A percentile compares a stretch with the other conserved stretches of the same genome.
Evolutionary conservation across 257 asterid species (phyloP).

Genomic region (Eucommia ulmoides): DNA sequence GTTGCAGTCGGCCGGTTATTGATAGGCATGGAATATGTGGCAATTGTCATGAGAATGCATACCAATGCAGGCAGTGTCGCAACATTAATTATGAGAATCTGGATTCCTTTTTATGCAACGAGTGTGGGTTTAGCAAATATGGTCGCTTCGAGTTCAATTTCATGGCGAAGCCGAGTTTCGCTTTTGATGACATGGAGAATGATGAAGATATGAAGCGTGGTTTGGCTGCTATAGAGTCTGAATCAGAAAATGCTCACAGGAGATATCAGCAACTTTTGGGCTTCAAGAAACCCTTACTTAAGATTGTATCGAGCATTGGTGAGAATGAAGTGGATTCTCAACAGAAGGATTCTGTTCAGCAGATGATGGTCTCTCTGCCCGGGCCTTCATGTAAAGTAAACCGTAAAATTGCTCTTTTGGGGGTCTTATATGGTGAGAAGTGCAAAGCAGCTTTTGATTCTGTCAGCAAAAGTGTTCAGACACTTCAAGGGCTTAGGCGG

Average conservation of each 20-base stretch:
- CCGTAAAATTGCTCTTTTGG: slow-evolving; percentile 98
- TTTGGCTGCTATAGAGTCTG: slow-evolving; percentile 88
- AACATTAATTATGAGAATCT: slow-evolving; percentile 96
- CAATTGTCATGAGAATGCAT: slow-evolving; percentile 98
- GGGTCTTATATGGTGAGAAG: slow-evolving; percentile 98
- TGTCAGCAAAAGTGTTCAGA: slow-evolving; percentile 98
- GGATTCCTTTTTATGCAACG: slow-evolving; percentile 94
- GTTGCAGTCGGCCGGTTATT: slow-evolving; percentile 96
- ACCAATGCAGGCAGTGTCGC: slow-evolving; percentile 98
- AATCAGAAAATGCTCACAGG: slow-evolving; percentile 95
- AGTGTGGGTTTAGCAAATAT: slow-evolving; percentile 97
- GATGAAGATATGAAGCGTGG: slow-evolving; percentile 99
- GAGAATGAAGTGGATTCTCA: slow-evolving; percentile 99
- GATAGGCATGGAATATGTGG: slow-evolving; percentile 94
- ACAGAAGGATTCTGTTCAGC: slow-evolving; percentile 99
- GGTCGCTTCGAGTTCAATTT: slow-evolving; percentile 97
- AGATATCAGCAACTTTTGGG: slow-evolving; percentile 99
- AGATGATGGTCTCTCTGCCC: slow-evolving; percentile 98
- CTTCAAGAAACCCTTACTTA: slow-evolving; percentile 89
- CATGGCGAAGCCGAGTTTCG: slow-evolving; percentile 97
- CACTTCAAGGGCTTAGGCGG: slow-evolving; percentile 95
- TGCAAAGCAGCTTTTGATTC: slow-evolving; percentile 99
- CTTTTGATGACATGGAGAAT: slow-evolving; percentile 97
- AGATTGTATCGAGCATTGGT: slow-evolving; percentile 94
- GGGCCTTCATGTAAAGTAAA: slow-evolving; percentile 99